Percentiles rank a stretch among this genome's conserved stretches.
These are phyloP conservation scores for Ophiostoma novo-ulmi DNA, from an alignment of 2,329 filamentous ascomycete species.

Conservation along the genomic window DNA sequence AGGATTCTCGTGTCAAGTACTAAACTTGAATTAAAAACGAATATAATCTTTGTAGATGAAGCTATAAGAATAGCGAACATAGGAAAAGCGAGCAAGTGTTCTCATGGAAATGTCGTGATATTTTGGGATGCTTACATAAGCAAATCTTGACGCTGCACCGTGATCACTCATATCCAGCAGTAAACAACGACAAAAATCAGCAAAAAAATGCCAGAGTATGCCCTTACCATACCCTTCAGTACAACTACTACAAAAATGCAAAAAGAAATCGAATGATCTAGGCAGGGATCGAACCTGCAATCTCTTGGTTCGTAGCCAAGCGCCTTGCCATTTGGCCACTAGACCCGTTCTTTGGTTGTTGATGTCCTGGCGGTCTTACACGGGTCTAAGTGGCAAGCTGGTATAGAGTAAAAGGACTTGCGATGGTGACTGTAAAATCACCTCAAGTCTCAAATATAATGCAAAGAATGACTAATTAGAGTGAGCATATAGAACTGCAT, in stretches of 20 bases:
- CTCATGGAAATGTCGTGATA: not conserved
- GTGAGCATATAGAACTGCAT: no score
- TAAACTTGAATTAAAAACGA: no score
- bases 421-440: not conserved
- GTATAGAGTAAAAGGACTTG: not conserved
- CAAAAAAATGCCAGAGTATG: not conserved
- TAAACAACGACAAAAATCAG: not conserved
- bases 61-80: no score
- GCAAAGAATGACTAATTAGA: no score
- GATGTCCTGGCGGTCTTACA: not conserved
- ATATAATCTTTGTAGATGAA: no score
- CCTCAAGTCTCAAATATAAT: no score
- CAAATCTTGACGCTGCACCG: not conserved
- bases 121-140: not conserved
- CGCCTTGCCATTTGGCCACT: conserved; percentile 36
- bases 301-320: conserved; percentile 39
- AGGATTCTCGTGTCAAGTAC: no score
- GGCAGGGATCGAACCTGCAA: conserved; percentile 38
- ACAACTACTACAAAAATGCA: not conserved
- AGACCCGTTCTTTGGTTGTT: conserved; percentile 22
- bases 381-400: not conserved
- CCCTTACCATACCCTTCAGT: no score
- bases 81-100: no score
- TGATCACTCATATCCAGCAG: not conserved
- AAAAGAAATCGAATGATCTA: conserved; percentile 25